Evolutionary conservation across 2,329 filamentous ascomycete genomes (phyloP).

Genomic region (Trichophyton schoenleinii): DNA sequence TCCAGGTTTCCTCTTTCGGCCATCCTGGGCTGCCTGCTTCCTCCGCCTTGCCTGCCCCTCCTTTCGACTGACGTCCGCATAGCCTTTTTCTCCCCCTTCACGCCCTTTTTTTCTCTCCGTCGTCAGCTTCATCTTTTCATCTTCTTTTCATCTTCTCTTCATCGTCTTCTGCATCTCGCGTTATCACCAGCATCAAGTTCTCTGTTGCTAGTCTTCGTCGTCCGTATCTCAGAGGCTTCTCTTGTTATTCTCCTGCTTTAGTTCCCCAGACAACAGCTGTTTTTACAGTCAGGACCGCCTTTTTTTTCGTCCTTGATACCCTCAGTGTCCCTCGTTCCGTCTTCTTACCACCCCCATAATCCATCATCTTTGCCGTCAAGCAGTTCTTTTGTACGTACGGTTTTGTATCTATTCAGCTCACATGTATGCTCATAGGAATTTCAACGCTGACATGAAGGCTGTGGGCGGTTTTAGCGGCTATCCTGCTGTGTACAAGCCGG

Average conservation of each 20-base stretch:
- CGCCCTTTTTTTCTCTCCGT: constrained; percentile 9
- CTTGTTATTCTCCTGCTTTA: constrained; percentile 38
- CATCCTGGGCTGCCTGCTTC: background rate
- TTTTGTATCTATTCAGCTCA: background rate
- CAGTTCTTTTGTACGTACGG: background rate
- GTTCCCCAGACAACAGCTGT: constrained; percentile 8
- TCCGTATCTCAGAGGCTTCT: constrained; percentile 36
- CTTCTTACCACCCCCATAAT: background rate
- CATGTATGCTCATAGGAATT: background rate
- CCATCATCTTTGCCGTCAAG: background rate
- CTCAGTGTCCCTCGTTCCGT: background rate
- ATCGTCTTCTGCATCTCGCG: background rate
- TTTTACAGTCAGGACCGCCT: background rate
- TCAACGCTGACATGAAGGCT: constrained; percentile 3
- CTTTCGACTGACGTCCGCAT: background rate
- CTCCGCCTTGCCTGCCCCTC: constrained; percentile 1
- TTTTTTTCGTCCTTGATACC: background rate
- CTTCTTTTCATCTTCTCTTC: constrained; percentile 8
- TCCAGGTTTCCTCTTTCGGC: constrained; percentile 14
- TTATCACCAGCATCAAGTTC: background rate
- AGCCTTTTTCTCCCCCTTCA: constrained; percentile 3
- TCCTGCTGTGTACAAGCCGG: background rate
- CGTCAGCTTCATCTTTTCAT: constrained; percentile 13
- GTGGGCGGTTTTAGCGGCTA: background rate
- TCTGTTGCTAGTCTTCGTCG: background rate